These are phyloP conservation scores for Thozetella sp. DNA, from an alignment of 495 filamentous ascomycete genomes.

Conservation along the genomic window DNA sequence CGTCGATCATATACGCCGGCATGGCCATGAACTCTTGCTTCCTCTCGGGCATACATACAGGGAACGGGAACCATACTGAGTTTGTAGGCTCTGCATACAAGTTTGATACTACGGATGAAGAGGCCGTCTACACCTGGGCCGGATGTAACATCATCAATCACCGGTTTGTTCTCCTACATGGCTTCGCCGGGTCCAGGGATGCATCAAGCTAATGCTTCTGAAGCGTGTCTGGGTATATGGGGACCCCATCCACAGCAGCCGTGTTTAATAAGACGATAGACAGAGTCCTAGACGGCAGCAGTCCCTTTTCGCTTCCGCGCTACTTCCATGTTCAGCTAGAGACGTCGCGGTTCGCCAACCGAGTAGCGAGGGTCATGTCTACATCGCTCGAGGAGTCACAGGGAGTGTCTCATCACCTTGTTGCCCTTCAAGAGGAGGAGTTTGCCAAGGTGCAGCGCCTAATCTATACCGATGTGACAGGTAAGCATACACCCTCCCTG, in stretches of 20 bases:
- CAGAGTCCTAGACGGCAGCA: conserved; percentile 34
- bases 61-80: conserved; percentile 38
- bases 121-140: conserved; percentile 44
- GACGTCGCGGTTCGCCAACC: conserved; percentile 39
- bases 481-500: conserved; percentile 14
- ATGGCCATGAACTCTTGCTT: conserved; percentile 40
- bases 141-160: conserved; percentile 45
- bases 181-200: background rate
- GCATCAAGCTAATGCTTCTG: background rate
- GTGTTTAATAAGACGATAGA: conserved; percentile 45
- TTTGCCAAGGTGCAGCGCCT: conserved; percentile 37
- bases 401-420: conserved; percentile 38
- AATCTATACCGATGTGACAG: conserved; percentile 40
- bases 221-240: conserved; percentile 34
- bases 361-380: conserved; percentile 36
- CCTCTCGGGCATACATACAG: conserved; percentile 41
- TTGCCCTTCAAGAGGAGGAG: conserved; percentile 43
- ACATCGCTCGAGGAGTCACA: conserved; percentile 38
- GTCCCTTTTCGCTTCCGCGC: conserved; percentile 31
- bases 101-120: conserved; percentile 38
- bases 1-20: conserved; percentile 37
- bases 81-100: conserved; percentile 30
- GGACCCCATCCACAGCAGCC: conserved; percentile 33
- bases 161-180: conserved; percentile 17
- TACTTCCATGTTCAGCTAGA: conserved; percentile 41